Conservation (phyloP, 202 grass and related monocot species). For the Hordeum pubiflorum region DNA sequence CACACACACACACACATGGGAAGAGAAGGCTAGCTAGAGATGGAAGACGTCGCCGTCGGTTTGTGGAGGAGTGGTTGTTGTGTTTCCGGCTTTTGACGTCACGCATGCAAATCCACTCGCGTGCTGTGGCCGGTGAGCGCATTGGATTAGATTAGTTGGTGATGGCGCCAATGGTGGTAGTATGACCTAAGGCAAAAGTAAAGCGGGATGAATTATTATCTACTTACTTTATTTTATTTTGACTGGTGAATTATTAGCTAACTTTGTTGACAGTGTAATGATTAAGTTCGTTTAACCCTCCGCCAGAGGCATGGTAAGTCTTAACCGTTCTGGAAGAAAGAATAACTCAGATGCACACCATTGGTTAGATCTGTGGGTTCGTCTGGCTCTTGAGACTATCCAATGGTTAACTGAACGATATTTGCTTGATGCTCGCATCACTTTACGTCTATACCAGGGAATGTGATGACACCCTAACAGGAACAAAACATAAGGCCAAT, state of each 20-base stretch:
- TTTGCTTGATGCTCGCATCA: background rate
- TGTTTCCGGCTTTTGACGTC: background rate
- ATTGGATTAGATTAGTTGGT: background rate
- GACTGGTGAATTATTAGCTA: too few species aligned
- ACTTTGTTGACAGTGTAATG: background rate
- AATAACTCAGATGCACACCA: background rate
- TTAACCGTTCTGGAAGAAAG: background rate
- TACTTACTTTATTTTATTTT: too few species aligned
- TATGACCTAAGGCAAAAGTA: too few species aligned
- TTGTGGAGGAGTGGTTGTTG: background rate
- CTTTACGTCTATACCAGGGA: too few species aligned
- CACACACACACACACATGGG: background rate
- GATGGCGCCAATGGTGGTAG: background rate
- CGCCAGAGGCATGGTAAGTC: background rate
- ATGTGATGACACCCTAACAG: too few species aligned
- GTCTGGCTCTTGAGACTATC: background rate
- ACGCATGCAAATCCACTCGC: background rate
- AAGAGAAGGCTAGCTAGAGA: background rate
- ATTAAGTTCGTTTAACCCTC: background rate
- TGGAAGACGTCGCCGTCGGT: background rate
- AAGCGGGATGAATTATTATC: too few species aligned
- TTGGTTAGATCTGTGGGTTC: background rate
- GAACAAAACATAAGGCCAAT: too few species aligned
- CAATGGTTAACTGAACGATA: background rate
- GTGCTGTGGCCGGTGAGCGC: background rate